Base-by-base conservation (phyloP, 257 asterid species). In the Cordia subcordata region DNA sequence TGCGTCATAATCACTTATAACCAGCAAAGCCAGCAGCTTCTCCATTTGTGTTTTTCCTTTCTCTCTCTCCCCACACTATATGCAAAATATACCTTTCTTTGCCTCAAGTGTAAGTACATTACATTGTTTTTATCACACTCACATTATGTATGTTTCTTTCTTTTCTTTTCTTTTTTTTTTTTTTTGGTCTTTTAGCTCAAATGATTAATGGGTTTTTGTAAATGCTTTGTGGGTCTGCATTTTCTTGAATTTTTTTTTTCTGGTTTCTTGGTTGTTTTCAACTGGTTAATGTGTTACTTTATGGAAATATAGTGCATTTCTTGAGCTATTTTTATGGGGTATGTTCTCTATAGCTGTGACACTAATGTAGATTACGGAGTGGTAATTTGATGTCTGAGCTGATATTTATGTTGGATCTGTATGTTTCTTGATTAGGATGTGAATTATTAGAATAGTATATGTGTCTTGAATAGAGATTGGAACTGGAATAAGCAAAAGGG, bases 31-130 rank as follows among this genome's bases (percentile, higher is more conserved):
- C 14, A 42, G 15, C 47, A 3, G 12, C 58, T 60, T 73, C 68
- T 54, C 13, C 10, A 37, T 46, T 21, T 44, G 15, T 55, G 60
- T 54, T 60, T 60, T 63, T 74, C 75, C 69, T 79, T 71, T 84
- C 70, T 63, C 74, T 66, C 47, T 87, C 66, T 32, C 68, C 62
- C 72, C 15, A 56, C n/a, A 60, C 64, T 22, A 33, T 53, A 80
- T 74, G 84, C 77, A 70, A 42, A 42, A 42, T 27, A 73, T 81
- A 77, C 91, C 68, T 88, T 80, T 49, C 94, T 76, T 89, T 75
- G 74, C 78, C 33, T 77, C 72, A 70, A 72, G 71, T 71, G 94
- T 85, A 78, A 78, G 94, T 77, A 64, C 72, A 49, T 40, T 66
- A 64, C 72, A 49, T 40, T 66, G 63, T 37, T 49, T 67, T 56